Base-by-base conservation (phyloP, 768 basidiomycete species). In the Cystobasidium tubakii region DNA sequence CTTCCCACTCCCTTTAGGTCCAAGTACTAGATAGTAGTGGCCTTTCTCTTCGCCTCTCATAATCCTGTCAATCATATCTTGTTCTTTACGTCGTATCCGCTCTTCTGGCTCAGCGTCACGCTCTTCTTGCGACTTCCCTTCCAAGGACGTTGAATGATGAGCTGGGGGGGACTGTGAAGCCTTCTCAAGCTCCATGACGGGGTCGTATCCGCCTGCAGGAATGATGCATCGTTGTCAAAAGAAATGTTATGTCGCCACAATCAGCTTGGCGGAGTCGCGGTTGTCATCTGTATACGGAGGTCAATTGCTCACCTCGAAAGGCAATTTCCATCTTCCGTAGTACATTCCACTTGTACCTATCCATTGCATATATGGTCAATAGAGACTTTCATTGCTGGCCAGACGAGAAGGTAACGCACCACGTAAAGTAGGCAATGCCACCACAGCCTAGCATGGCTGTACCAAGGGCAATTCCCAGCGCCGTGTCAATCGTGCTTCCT, bases 321-420 rank as follows among this genome's bases (percentile, higher is more conserved):
- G 89, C 90, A 46, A 85, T 81, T 79, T 89, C 88, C 50, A 94
- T 91, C 85, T 94, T 89, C 80, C 86, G 83, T 23, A 93, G 83
- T 23, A 93, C 92, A 77, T 88, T 87, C 76, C 84, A 85, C 81
- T 92, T 92, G 83, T 93, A 92, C 62, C 46, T 71, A 21, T 23
- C 12, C 1, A n/a, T n/a, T n/a, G n/a, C n/a, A n/a, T n/a, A n/a
- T n/a, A 3, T 50, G 15, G 21, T 50, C 21, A 50, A 50, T n/a
- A 50, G 7, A 21, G 7, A 50, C 21, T 19, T 21, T 50, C 46
- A 12, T 6, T 17, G 7, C 21, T 21, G 23, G 33, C 27, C 4
- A 6, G 6, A 12, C 6, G 57, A 60, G 17, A 6, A 25, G 12
- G 57, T 4, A 2, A 21, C 57, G 25, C 39, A 67, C 66, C 66